Percentiles rank a stretch among this genome's conserved stretches.
Conservation (phyloP, 78 protist genomes). For the Guillardia theta region DNA sequence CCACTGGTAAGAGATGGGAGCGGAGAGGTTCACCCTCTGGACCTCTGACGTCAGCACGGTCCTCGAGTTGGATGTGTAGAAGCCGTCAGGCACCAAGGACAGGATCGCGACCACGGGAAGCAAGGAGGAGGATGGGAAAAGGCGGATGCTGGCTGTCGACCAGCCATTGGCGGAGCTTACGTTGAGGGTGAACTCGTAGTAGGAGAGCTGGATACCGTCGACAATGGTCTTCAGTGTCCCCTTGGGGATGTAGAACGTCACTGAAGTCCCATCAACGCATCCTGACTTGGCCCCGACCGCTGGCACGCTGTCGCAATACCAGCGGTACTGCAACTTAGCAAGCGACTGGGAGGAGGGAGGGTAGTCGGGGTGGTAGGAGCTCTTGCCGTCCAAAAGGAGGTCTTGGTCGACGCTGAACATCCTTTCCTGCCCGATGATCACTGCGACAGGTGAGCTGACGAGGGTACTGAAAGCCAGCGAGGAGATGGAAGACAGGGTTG, state of each 20-base stretch:
- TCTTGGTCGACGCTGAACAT: neutral
- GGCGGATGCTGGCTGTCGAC: neutral
- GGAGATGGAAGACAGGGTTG: neutral
- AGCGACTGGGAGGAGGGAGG: neutral
- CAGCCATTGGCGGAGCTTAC: neutral
- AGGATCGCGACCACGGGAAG: neutral
- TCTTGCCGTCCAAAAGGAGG: neutral
- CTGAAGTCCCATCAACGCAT: neutral
- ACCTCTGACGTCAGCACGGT: neutral
- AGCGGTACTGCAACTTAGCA: neutral
- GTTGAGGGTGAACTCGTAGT: neutral
- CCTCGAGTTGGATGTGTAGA: neutral
- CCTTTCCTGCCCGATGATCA: neutral
- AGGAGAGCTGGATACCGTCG: neutral
- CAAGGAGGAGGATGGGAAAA: neutral
- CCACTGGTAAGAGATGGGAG: neutral
- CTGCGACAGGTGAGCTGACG: neutral
- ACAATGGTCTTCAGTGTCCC: neutral
- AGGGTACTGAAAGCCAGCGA: neutral
- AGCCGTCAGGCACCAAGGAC: neutral
- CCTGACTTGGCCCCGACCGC: neutral
- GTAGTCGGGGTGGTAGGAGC: neutral
- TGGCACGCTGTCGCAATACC: neutral
- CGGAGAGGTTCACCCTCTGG: too few species aligned
- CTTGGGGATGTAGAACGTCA: neutral